phyloP scores from a whole-genome alignment of 2,329 filamentous ascomycete genomes.

The Didymosphaeria variabile region DNA sequence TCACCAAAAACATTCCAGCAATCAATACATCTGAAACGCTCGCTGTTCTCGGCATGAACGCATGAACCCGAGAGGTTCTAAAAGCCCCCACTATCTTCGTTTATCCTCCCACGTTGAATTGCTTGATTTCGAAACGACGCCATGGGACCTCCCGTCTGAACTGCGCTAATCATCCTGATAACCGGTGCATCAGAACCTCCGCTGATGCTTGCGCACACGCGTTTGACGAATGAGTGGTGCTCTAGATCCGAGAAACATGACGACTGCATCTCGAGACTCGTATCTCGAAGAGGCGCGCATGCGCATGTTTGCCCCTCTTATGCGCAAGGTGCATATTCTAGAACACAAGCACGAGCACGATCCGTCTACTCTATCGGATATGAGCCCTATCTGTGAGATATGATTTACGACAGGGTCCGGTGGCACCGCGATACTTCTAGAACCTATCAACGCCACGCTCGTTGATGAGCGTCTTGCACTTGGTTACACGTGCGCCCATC shows the following conservation, averaged over 20 bases:
- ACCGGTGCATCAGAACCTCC: neutral
- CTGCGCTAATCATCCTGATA: neutral
- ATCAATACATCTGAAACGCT: slow-evolving; percentile 12
- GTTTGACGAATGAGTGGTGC: neutral
- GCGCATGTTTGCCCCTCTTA: neutral
- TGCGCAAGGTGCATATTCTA: neutral
- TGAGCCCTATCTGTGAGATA: neutral
- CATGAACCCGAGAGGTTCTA: slow-evolving; percentile 8
- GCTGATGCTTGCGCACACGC: neutral
- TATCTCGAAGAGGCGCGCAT: neutral
- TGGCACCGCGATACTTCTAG: neutral
- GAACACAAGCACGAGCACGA: neutral
- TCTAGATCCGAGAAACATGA: neutral
- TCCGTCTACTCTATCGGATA: neutral
- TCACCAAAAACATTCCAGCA: neutral
- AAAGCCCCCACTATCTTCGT: neutral
- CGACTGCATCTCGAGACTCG: neutral
- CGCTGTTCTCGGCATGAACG: slow-evolving; percentile 10
- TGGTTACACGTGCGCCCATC: neutral
- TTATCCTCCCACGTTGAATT: neutral
- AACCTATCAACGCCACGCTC: neutral
- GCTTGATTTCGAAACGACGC: neutral
- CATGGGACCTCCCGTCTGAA: neutral
- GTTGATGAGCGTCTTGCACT: neutral
- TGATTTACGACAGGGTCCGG: neutral